Base-by-base conservation (phyloP, 169 alveolate genomes). In the Cryptosporidium felis region DNA sequence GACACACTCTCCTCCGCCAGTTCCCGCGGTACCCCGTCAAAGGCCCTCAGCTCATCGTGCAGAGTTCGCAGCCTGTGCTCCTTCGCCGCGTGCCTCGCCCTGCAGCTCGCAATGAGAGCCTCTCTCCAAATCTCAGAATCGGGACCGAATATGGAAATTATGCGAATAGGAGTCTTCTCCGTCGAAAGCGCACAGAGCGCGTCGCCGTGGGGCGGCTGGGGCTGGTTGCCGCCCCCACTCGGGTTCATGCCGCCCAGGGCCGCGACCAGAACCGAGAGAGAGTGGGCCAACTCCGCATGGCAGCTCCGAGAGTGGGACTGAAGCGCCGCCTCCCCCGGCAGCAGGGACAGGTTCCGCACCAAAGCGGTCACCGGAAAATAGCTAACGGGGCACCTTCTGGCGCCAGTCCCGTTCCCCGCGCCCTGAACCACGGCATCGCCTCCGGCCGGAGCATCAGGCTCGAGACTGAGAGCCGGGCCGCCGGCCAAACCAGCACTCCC, bases 81-180 rank as follows among this genome's bases (percentile, higher is more conserved):
- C 23, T 38, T 74, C 2, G 59, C 67, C 14, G 85, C 85, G 26
- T 74, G 85, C 12, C 85, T 28, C 1, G 85, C 85, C 23, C 85
- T 74, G 46, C 85, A 74, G 32, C 85, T 74, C 5, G 85, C 85
- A 8, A 74, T 56, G 8, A 74, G 26, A 4, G 85, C 65, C 36
- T 74, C 85, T 34, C 85, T 53, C 85, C 85, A 74, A 74, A 74
- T 74, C 32, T 74, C 85, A 9, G 85, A 65, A 34, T 74, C 85
- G 2, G 85, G 85, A 0, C 85, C 85, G 41, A 74, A 74, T 1
- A 74, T 49, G 5, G 85, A 74, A 21, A 74, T 58, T 5, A 74
- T 36, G 5, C 85, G 32, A 9, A 74, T 74, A 6, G 85, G 56
- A 0, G 56, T 32, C 21, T 53, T 74, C 46, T 74, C 85, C 1